Evolutionary conservation across 108 stramenopile species (phyloP), one percentile per base, ranked within the genome.

Genomic region (Conticribra weissflogii): DNA sequence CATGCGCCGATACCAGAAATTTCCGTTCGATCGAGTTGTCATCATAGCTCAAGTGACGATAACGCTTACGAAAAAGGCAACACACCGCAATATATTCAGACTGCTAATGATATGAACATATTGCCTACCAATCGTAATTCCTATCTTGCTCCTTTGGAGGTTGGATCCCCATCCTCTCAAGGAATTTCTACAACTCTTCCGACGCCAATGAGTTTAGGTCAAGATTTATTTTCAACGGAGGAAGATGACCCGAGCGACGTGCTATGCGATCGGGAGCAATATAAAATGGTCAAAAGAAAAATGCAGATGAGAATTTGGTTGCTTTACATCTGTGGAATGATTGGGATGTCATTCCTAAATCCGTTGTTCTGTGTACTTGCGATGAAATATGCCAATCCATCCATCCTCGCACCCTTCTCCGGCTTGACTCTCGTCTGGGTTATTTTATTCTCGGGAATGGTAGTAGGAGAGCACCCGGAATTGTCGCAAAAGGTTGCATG

Each of bases 401-500:
- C 75, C 3, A 90, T 95, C 46, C 55, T 93, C 48, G 94, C 94
- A 22, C 94, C 94, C 0, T 95, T 95, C 67, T 83, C 81, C 14
- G 94, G 94, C 31, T 76, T 95, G 12, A 91, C 94, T 9, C 59
- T 95, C n/a, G 91, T 92, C 1, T 95, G 91, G 91, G 85, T 95
- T 0, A 81, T 95, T 31, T 21, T 92, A 8, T 81, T 88, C 25
- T 85, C 86, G 4, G 76, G 77, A 18, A 33, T 63, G 9, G 28
- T 75, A 1, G 56, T 88, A 30, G 85, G 79, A 15, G 94, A 95
- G 64, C 50, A 65, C 22, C 88, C 94, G 8, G 61, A 52, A 1
- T 24, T 5, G 18, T 53, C 27, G 16, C 91, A 95, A 71, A 68
- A 84, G 17, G 33, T 88, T 3, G 94, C 94, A 21, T 81, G 85